Conservation (phyloP, 108 stramenopile genomes). For the Cyclotella baltica region DNA sequence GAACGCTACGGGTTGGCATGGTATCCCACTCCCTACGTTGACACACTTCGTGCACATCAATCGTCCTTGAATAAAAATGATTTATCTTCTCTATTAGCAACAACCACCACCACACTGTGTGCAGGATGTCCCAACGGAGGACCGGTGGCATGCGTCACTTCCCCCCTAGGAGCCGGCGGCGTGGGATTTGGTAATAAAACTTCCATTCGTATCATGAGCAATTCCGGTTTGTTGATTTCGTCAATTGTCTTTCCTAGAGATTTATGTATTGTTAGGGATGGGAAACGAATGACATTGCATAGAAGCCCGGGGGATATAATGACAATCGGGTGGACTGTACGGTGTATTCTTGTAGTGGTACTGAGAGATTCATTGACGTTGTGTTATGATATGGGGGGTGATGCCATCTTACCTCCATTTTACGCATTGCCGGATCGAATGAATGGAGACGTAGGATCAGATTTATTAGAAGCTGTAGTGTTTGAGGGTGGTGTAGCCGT, state of each 20-base stretch:
- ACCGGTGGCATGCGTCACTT: conserved; percentile 76
- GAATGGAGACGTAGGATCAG: neutral
- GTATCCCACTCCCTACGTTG: conserved; percentile 48
- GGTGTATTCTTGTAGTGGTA: conserved; percentile 69
- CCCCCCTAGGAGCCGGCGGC: conserved; percentile 57
- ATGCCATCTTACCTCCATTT: conserved; percentile 73
- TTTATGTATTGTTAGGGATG: too few species aligned
- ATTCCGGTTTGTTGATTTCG: conserved; percentile 63
- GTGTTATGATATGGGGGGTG: conserved; percentile 72
- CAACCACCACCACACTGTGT: conserved; percentile 75
- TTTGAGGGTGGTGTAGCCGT: conserved; percentile 86
- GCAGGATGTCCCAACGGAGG: conserved; percentile 87
- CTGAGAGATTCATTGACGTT: conserved; percentile 76
- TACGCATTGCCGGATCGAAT: conserved; percentile 47
- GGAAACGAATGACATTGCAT: conserved; percentile 33
- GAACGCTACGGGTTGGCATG: conserved; percentile 44
- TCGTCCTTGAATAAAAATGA: conserved; percentile 38
- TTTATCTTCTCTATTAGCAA: conserved; percentile 62
- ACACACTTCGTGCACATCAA: conserved; percentile 35
- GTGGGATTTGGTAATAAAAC: conserved; percentile 54
- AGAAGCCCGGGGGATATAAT: conserved; percentile 64
- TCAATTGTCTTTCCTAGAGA: conserved; percentile 74
- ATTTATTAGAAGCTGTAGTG: conserved; percentile 67
- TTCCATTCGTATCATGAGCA: conserved; percentile 74
- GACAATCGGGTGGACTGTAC: conserved; percentile 78